Evolutionary conservation across 2,329 filamentous ascomycete genomes (phyloP).

Genomic region (Escovopsis weberi): DNA sequence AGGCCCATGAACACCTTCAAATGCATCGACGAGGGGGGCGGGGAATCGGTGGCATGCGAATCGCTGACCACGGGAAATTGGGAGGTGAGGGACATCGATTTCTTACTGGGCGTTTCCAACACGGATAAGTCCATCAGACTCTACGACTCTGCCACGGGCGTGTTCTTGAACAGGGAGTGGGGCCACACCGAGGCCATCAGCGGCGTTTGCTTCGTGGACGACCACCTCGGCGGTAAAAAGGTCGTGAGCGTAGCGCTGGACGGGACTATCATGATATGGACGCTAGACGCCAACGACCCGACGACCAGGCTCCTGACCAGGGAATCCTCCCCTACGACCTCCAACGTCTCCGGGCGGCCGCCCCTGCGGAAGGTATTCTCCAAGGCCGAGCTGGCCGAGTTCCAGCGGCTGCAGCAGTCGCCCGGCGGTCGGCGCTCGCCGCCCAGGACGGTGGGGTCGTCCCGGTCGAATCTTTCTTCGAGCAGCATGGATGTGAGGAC

Average conservation of each 20-base stretch:
- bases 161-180: conserved; percentile 76
- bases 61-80: conserved; percentile 53
- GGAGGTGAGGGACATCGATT: conserved; percentile 39
- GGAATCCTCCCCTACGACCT: conserved; percentile 41
- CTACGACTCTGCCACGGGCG: conserved; percentile 66
- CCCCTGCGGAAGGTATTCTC: conserved; percentile 78
- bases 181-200: conserved; percentile 92
- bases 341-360: conserved; percentile 42
- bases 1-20: conserved; percentile 63
- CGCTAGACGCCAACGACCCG: conserved; percentile 35
- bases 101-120: conserved; percentile 78
- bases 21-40: conserved; percentile 63
- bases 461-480: conserved; percentile 31
- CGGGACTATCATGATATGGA: conserved; percentile 74
- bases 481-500: conserved; percentile 21
- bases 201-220: conserved; percentile 59
- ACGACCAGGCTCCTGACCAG: conserved; percentile 27
- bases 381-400: conserved; percentile 72
- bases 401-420: conserved; percentile 36
- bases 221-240: conserved; percentile 37
- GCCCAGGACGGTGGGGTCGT: conserved; percentile 37
- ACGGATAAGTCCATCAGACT: conserved; percentile 91
- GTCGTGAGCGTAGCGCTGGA: conserved; percentile 66
- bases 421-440: conserved; percentile 38
- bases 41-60: conserved; percentile 72